phyloP scores from a whole-genome alignment of 805 yeast genomes.

The Starmerella lactis-condensi region DNA sequence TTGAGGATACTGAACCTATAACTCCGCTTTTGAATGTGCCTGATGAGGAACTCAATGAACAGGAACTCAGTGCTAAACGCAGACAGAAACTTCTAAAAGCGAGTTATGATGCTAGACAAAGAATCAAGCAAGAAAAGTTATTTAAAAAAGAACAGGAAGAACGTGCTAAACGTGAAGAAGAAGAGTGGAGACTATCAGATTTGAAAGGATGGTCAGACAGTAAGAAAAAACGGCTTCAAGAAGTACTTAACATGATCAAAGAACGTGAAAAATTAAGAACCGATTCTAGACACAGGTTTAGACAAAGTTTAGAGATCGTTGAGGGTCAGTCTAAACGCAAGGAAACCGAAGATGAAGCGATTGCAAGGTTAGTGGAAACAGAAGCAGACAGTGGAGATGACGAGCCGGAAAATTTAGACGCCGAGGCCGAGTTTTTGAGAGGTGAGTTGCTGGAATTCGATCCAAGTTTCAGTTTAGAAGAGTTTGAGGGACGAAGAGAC shows the following conservation, averaged over 20 bases:
- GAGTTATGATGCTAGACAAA: constrained; percentile 69
- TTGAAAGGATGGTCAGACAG: constrained; percentile 61
- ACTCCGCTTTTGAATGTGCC: constrained; percentile 60
- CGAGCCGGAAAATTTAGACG: constrained; percentile 46
- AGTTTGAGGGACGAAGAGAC: constrained; percentile 61
- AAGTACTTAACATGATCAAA: constrained; percentile 40
- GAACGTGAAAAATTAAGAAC: constrained; percentile 53
- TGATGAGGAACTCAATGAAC: constrained; percentile 64
- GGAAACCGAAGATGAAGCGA: constrained; percentile 61
- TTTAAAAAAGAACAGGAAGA: constrained; percentile 41
- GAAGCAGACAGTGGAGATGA: constrained; percentile 93
- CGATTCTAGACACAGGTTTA: constrained; percentile 32
- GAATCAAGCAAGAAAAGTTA: constrained; percentile 62
- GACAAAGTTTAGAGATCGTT: constrained; percentile 4
- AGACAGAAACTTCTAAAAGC: constrained; percentile 69
- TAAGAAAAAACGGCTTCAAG: constrained; percentile 43
- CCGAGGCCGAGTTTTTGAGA: constrained; percentile 33
- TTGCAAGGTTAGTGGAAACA: constrained; percentile 83
- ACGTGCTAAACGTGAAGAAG: constrained; percentile 46
- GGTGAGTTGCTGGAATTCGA: constrained; percentile 62
- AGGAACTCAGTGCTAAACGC: constrained; percentile 69
- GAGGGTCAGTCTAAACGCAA: constrained; percentile 15
- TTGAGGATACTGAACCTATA: constrained; percentile 29
- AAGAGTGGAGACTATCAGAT: constrained; percentile 59
- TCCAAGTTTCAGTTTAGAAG: constrained; percentile 70